Conservation (phyloP, 1,284 basidiomycete species). For the Cystobasidium pallidum region DNA sequence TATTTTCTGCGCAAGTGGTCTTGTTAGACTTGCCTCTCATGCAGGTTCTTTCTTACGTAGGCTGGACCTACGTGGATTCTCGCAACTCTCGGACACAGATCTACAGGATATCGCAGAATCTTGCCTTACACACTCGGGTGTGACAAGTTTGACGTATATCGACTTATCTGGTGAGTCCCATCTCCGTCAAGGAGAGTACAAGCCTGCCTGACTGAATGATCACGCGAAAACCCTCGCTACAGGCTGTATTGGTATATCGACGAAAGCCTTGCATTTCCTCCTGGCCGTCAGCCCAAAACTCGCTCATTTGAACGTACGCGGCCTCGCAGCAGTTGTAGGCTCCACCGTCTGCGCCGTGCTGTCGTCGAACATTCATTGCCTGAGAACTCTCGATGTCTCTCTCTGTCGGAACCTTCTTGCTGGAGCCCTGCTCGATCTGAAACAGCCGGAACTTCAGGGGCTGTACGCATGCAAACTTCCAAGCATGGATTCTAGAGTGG, state of each 20-base stretch:
- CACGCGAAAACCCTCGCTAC: background rate
- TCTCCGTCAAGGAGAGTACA: background rate
- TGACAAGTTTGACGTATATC: conserved; percentile 23
- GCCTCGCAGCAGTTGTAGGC: conserved; percentile 19
- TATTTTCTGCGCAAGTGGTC: conserved; percentile 12
- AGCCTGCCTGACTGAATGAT: background rate
- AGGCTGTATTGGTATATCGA: conserved; percentile 28
- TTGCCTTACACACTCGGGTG: conserved; percentile 15
- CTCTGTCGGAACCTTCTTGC: conserved; percentile 29
- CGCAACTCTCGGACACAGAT: conserved; percentile 15
- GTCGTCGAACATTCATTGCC: background rate
- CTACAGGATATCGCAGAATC: conserved; percentile 29
- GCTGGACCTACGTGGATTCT: conserved; percentile 27
- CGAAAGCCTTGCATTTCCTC: conserved; percentile 29
- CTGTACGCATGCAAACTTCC: conserved; percentile 22
- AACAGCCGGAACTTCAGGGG: conserved; percentile 14
- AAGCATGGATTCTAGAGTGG: conserved; percentile 26
- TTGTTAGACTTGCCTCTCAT: conserved; percentile 19
- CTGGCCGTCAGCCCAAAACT: conserved; percentile 30
- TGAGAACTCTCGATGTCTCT: conserved; percentile 17
- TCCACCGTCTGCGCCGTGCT: conserved; percentile 27
- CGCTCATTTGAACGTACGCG: conserved; percentile 14
- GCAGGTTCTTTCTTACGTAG: conserved; percentile 34
- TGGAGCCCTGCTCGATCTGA: conserved; percentile 17
- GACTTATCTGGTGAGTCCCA: conserved; percentile 20